These are phyloP conservation scores for Dendrobium huoshanense DNA, from an alignment of 106 monocot species.

Conservation along the genomic window DNA sequence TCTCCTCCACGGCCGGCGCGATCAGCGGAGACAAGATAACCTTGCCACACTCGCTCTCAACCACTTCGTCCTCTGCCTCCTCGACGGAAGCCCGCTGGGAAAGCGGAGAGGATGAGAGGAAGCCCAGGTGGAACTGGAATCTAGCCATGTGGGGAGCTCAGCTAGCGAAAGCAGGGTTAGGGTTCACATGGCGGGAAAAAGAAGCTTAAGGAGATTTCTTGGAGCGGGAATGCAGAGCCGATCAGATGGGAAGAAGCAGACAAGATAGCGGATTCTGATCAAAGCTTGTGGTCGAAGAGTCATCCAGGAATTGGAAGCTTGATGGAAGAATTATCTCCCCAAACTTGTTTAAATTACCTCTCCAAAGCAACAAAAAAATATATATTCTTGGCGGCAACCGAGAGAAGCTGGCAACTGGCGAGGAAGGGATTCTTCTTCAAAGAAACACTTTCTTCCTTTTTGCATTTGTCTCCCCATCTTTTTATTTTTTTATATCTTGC, in stretches of 20 bases:
- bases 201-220: conserved; percentile 15
- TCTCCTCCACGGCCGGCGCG: not conserved
- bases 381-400: too few species aligned
- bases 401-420: too few species aligned
- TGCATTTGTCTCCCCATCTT: too few species aligned
- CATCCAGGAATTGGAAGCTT: not conserved
- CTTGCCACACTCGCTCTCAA: conserved; percentile 10
- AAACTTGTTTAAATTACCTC: not conserved
- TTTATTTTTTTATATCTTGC: too few species aligned
- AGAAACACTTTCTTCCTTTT: too few species aligned
- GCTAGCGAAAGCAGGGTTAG: not conserved
- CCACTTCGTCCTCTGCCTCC: conserved; percentile 18
- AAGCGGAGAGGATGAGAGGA: not conserved
- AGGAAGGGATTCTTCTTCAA: too few species aligned
- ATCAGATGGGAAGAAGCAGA: not conserved
- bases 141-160: conserved; percentile 5
- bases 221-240: conserved; percentile 9
- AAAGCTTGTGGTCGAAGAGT: not conserved
- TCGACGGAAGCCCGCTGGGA: conserved; percentile 14
- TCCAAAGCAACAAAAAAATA: too few species aligned
- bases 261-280: not conserved
- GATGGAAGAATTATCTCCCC: not conserved
- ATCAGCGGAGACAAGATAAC: conserved; percentile 42
- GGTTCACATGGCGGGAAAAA: conserved; percentile 4
- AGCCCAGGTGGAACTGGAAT: conserved; percentile 10